Percentiles rank a stretch among this genome's conserved stretches.
phyloP scores from a whole-genome alignment of 352 stramenopile genomes.

The Globisporangium sylvaticum region DNA sequence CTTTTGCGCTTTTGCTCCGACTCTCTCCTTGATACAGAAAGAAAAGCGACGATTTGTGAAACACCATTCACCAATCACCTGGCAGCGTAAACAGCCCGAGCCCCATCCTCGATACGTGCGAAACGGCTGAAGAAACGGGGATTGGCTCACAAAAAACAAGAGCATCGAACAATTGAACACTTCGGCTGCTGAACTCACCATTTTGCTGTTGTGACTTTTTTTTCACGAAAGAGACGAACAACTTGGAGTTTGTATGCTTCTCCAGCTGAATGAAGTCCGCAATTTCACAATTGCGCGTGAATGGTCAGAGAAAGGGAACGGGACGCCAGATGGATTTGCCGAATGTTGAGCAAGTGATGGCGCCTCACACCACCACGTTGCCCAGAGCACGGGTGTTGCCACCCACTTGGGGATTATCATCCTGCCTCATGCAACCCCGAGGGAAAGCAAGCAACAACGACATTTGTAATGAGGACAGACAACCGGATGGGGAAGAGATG shows the following conservation, averaged over 20 bases:
- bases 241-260: constrained; percentile 2
- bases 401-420: not conserved
- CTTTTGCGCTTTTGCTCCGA: not conserved
- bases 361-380: not conserved
- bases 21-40: constrained; percentile 1
- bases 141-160: not conserved
- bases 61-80: not conserved
- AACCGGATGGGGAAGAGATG: not conserved
- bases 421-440: not conserved
- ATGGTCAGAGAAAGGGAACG: not conserved
- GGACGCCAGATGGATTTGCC: constrained; percentile 7
- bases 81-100: not conserved
- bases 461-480: not conserved
- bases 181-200: not conserved
- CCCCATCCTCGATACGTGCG: not conserved
- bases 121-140: not conserved
- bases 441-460: not conserved
- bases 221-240: not conserved
- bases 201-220: not conserved
- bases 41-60: not conserved
- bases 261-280: not conserved
- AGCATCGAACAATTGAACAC: not conserved
- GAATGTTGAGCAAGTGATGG: constrained; percentile 12
- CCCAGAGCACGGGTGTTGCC: not conserved
- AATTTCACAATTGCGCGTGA: not conserved